Conservation (phyloP, 768 basidiomycete species). For the Lepiota subincarnata region DNA sequence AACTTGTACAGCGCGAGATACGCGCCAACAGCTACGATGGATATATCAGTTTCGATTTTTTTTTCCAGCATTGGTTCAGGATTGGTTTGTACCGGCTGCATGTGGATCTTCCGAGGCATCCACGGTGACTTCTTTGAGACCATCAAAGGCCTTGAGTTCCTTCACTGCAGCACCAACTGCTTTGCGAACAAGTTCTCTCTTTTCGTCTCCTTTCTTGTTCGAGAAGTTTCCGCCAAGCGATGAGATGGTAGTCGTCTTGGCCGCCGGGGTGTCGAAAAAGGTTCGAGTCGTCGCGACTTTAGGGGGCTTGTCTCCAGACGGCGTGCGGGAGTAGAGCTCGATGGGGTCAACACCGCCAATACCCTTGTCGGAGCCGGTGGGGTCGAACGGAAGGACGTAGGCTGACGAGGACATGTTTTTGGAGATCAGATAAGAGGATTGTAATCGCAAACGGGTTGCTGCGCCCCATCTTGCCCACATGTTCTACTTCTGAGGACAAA, state of each 20-base stretch:
- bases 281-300: constrained; percentile 61
- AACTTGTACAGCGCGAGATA: constrained; percentile 72
- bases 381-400: constrained; percentile 57
- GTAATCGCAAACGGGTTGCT: constrained; percentile 21
- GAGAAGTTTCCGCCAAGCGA: constrained; percentile 56
- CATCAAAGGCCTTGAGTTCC: constrained; percentile 57
- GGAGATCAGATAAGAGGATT: constrained; percentile 16
- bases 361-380: constrained; percentile 27
- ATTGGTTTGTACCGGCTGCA: constrained; percentile 57
- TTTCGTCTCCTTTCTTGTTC: constrained; percentile 38
- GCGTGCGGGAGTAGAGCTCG: constrained; percentile 48
- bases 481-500: not conserved
- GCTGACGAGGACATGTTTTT: constrained; percentile 51
- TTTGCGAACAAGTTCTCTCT: constrained; percentile 65
- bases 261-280: constrained; percentile 53
- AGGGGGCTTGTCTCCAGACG: constrained; percentile 48
- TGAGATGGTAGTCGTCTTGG: constrained; percentile 48
- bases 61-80: not conserved
- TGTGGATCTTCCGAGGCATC: constrained; percentile 70
- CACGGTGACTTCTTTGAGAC: constrained; percentile 56
- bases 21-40: constrained; percentile 63
- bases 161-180: constrained; percentile 73
- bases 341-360: constrained; percentile 39
- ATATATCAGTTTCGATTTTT: not conserved
- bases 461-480: constrained; percentile 23